These are phyloP conservation scores for Eleusine coracana DNA, from an alignment of 176 grass and related monocot genomes.

Conservation along the genomic window DNA sequence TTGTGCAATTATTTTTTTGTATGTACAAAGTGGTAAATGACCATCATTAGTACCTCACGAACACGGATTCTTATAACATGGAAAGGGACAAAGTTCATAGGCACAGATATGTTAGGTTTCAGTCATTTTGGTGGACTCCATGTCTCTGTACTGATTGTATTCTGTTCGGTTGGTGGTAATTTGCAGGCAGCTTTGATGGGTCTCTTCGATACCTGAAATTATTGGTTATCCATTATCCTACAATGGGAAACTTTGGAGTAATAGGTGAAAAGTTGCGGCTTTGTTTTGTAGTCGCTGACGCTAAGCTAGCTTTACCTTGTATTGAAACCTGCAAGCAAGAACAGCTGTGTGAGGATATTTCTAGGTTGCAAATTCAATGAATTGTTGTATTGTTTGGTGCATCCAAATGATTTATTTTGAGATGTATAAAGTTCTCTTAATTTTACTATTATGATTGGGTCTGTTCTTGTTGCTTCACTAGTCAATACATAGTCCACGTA, in stretches of 20 bases:
- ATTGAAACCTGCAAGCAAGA: conserved; percentile 10
- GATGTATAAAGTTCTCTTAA: conserved; percentile 18
- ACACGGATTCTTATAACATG: background rate
- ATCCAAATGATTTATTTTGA: conserved; percentile 23
- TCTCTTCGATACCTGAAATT: conserved; percentile 4
- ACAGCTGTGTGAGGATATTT: background rate
- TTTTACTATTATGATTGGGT: background rate
- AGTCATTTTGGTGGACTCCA: background rate
- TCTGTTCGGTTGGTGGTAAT: background rate
- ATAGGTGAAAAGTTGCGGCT: background rate
- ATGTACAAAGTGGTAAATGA: background rate
- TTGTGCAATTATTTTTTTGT: background rate
- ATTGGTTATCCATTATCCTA: background rate
- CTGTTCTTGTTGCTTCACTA: background rate
- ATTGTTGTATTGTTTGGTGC: background rate
- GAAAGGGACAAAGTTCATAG: background rate
- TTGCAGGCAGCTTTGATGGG: conserved; percentile 29
- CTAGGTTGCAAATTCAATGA: background rate
- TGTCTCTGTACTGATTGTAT: background rate
- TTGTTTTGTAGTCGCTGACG: background rate
- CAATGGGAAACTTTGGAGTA: background rate
- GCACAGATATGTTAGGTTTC: background rate
- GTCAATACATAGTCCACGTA: background rate
- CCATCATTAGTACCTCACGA: background rate
- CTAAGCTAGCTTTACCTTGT: background rate